Base-by-base conservation (phyloP, 768 basidiomycete genomes). In the Arthromyces matolae region DNA sequence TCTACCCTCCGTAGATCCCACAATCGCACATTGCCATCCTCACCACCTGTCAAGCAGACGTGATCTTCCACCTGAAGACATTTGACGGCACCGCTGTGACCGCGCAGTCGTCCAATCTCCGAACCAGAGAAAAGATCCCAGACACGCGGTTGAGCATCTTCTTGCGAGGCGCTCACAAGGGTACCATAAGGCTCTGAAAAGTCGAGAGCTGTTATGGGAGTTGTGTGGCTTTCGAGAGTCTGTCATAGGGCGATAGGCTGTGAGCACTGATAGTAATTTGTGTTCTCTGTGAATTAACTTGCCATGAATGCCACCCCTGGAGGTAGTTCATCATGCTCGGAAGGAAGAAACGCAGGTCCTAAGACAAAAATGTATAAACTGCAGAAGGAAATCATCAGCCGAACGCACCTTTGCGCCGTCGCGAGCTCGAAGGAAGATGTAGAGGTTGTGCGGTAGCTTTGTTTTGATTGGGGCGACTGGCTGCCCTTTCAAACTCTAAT, bases 231-330 rank as follows among this genome's bases (percentile, higher is more conserved):
- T 33, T 84, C 77, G 25, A 98, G 74, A 3, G 92, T 90, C 91
- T 94, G 63, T 0, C 38, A 23, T 27, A 45, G 13, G n/a, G 44
- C n/a, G 9, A 23, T 19, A 16, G 33, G 42, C 34, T 37, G 50
- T 57, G 8, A 46, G 53, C 23, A 18, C n/a, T 24, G n/a, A 32
- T 25, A 42, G 44, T 32, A 43, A 8, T 47, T 14, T 5, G 45
- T 20, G 32, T 37, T n/a, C n/a, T n/a, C n/a, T n/a, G n/a, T n/a
- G n/a, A n/a, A 37, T 32, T 12, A 23, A 57, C 58, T 56, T 67
- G 91, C 92, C 94, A 99, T 98, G 70, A 99, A 99, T 10, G 95
- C 96, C 5, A 98, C 82, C 1, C 92, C 93, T 7, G 85, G 80
- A 8, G 96, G 96, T 24, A 99, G 75, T 44, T 96, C 93, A 56